These are phyloP conservation scores for Ophiognomonia clavigignenti-juglandacearum DNA, from an alignment of 2,329 filamentous ascomycete species.

Conservation along the genomic window DNA sequence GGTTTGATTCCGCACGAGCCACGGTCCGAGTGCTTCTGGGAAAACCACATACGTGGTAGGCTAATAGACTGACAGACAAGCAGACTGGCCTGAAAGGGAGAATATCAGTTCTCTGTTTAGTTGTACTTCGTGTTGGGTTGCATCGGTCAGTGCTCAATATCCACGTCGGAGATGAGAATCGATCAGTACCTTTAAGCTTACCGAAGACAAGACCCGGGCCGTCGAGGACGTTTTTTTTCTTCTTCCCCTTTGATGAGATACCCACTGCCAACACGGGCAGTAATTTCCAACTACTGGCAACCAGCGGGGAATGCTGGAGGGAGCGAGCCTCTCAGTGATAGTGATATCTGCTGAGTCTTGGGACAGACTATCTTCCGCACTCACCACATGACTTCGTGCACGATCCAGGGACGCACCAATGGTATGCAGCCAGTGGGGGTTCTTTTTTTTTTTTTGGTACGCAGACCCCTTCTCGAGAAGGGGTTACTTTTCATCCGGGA, in stretches of 20 bases:
- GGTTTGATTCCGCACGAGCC: conserved; percentile 9
- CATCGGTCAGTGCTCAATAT: conserved; percentile 4
- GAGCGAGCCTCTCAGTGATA: too few relatives aligned
- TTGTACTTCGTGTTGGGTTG: neutral
- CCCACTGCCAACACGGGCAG: too few relatives aligned
- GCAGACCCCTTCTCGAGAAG: neutral
- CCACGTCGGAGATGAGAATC: neutral
- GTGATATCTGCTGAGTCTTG: too few relatives aligned
- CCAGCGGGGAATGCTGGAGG: too few relatives aligned
- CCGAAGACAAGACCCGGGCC: too few relatives aligned
- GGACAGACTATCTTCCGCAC: too few relatives aligned
- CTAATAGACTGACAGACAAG: too few relatives aligned
- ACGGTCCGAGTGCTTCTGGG: conserved; percentile 4
- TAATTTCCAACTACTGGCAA: too few relatives aligned
- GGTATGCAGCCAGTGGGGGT: neutral
- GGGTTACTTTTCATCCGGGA: neutral
- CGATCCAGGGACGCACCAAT: conserved; percentile 10
- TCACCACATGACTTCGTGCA: conserved; percentile 13
- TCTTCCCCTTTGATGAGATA: too few relatives aligned
- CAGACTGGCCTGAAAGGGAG: neutral
- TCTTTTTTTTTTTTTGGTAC: neutral
- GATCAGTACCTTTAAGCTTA: too few relatives aligned
- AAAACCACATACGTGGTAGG: too few relatives aligned
- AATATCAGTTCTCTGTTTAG: conserved; percentile 1
- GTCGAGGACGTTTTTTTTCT: too few relatives aligned